phyloP scores from a whole-genome alignment of 208 protist genomes.

The Leishmania braziliensis region DNA sequence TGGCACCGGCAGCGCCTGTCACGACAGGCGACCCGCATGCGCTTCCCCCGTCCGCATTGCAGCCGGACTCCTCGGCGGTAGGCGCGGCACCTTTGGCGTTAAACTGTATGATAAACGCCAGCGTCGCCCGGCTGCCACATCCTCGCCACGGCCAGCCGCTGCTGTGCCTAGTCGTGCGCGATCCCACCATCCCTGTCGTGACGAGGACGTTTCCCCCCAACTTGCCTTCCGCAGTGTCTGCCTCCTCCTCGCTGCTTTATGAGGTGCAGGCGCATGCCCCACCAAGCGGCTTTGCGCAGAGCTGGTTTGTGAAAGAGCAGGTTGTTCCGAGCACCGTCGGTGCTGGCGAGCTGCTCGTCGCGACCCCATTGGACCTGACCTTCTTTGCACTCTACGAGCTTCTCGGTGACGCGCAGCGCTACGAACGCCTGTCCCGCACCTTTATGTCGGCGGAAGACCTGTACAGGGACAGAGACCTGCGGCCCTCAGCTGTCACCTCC shows the following conservation, averaged over 20 bases:
- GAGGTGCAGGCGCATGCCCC: constrained; percentile 28
- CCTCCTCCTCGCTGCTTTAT: background rate
- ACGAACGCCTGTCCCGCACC: background rate
- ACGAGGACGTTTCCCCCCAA: background rate
- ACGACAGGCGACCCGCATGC: background rate
- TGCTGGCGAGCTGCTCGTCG: constrained; percentile 20
- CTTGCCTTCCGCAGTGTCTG: background rate
- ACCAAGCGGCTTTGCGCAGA: constrained; percentile 23
- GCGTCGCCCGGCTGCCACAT: constrained; percentile 55
- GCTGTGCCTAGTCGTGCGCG: constrained; percentile 31
- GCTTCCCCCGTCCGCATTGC: background rate
- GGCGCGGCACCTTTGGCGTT: background rate
- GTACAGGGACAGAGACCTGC: background rate
- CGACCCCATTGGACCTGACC: constrained; percentile 65
- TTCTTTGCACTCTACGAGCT: constrained; percentile 60
- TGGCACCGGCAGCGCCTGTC: background rate
- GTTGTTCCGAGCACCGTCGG: constrained; percentile 12
- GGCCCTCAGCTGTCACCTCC: background rate
- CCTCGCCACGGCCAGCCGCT: constrained; percentile 61
- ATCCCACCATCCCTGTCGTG: background rate
- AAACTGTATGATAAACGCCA: background rate
- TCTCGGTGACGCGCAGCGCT: constrained; percentile 15
- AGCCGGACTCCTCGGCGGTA: background rate
- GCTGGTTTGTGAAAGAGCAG: constrained; percentile 20
- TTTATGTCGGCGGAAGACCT: constrained; percentile 31